These are phyloP conservation scores for Fagus crenata DNA, from an alignment of 306 rosid genomes.

Conservation along the genomic window DNA sequence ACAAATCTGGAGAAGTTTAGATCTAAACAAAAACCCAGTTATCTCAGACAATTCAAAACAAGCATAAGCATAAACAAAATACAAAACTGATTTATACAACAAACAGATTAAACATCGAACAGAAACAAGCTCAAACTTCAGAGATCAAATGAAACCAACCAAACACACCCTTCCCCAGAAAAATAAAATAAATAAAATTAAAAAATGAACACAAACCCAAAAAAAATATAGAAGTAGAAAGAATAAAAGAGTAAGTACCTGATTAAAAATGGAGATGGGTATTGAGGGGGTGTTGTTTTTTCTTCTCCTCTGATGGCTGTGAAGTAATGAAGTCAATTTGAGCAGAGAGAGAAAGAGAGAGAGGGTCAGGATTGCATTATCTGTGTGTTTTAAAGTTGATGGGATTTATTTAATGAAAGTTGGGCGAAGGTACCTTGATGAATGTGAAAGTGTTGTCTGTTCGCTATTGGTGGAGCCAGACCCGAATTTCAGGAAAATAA, in stretches of 20 bases:
- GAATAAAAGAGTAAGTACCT: neutral
- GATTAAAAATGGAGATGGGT: neutral
- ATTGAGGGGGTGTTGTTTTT: too few relatives aligned
- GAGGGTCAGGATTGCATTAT: neutral
- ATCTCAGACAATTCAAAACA: neutral
- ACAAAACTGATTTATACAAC: neutral
- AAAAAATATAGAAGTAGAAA: neutral
- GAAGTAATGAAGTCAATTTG: neutral
- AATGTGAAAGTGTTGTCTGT: too few relatives aligned
- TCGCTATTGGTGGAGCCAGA: too few relatives aligned
- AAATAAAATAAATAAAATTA: neutral
- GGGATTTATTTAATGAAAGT: too few relatives aligned
- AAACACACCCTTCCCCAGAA: too few relatives aligned
- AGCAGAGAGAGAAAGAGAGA: neutral
- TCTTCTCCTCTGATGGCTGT: neutral
- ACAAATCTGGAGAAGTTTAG: neutral
- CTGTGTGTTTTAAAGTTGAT: too few relatives aligned
- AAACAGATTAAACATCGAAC: neutral
- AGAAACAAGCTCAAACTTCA: neutral
- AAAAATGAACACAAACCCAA: neutral
- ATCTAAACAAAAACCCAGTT: neutral
- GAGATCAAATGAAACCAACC: too few relatives aligned
- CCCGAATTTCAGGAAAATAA: too few relatives aligned
- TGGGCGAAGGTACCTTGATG: too few relatives aligned
- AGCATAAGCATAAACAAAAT: neutral